Evolutionary conservation across 495 filamentous ascomycete genomes (phyloP).

Genomic region (Halenospora varia): DNA sequence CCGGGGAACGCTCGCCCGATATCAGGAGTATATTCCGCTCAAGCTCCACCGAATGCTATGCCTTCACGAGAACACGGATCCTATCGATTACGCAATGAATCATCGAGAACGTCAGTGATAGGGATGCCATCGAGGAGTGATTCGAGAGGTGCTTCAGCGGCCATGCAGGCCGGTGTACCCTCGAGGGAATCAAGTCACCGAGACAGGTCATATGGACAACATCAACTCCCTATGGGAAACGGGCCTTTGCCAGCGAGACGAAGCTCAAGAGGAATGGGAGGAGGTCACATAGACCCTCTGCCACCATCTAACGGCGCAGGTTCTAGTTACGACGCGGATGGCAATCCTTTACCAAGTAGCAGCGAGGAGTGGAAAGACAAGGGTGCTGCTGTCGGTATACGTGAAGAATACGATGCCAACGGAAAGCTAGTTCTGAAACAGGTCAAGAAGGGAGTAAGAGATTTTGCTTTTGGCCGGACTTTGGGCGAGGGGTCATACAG

Average conservation of each 20-base stretch:
- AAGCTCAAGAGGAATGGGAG: slow-evolving; percentile 59
- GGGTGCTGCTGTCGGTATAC: slow-evolving; percentile 75
- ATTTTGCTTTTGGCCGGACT: slow-evolving; percentile 90
- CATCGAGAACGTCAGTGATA: slow-evolving; percentile 58
- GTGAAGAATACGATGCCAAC: slow-evolving; percentile 76
- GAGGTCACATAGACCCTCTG: slow-evolving; percentile 32
- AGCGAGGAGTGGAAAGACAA: slow-evolving; percentile 95
- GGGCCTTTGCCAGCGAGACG: slow-evolving; percentile 60
- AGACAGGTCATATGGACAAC: slow-evolving; percentile 61
- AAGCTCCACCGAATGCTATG: slow-evolving; percentile 31
- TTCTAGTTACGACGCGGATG: slow-evolving; percentile 55
- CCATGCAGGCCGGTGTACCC: slow-evolving; percentile 59
- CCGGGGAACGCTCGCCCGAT: slow-evolving; percentile 42
- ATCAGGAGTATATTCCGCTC: slow-evolving; percentile 47
- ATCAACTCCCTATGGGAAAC: slow-evolving; percentile 49
- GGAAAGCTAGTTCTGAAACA: slow-evolving; percentile 76
- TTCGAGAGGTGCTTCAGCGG: slow-evolving; percentile 57
- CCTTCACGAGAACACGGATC: slow-evolving; percentile 43
- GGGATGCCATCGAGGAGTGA: slow-evolving; percentile 52
- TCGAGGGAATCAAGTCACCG: slow-evolving; percentile 67
- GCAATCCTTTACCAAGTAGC: slow-evolving; percentile 54
- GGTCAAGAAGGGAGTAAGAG: slow-evolving; percentile 95
- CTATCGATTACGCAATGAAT: slow-evolving; percentile 59
- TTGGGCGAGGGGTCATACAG: slow-evolving; percentile 98
- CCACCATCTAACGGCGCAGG: slow-evolving; percentile 35